Conservation (phyloP, 495 filamentous ascomycete genomes). For the Barbatosphaeria neglecta region DNA sequence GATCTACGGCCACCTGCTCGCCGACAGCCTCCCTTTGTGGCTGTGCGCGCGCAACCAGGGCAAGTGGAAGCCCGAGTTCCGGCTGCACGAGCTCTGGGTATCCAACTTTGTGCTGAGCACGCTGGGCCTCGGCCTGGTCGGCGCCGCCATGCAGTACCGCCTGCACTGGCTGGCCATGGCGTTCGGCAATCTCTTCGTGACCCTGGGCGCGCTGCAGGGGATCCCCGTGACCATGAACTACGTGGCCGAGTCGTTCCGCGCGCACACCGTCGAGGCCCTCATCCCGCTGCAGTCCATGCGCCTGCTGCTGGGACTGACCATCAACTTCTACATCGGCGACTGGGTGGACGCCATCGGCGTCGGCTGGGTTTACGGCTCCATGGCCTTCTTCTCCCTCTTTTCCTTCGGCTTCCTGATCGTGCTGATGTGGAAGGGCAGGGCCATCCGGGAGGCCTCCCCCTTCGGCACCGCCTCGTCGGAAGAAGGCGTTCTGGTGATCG, state of each 20-base stretch:
- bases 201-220: slow-evolving; percentile 23
- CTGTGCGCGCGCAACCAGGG: slow-evolving; percentile 23
- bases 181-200: slow-evolving; percentile 31
- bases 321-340: slow-evolving; percentile 36
- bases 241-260: slow-evolving; percentile 33
- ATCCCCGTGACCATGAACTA: slow-evolving; percentile 39
- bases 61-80: slow-evolving; percentile 41
- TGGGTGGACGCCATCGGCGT: slow-evolving; percentile 34
- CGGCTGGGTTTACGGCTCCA: slow-evolving; percentile 43
- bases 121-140: slow-evolving; percentile 37
- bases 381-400: slow-evolving; percentile 34
- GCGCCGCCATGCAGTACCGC: slow-evolving; percentile 34
- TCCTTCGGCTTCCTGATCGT: slow-evolving; percentile 22
- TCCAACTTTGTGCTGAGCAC: slow-evolving; percentile 34
- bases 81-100: slow-evolving; percentile 35
- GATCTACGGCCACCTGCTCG: slow-evolving; percentile 29
- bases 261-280: slow-evolving; percentile 30
- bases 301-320: slow-evolving; percentile 28
- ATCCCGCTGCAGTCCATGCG: slow-evolving; percentile 31
- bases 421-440: slow-evolving; percentile 19
- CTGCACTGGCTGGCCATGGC: slow-evolving; percentile 38
- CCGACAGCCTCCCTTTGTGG: slow-evolving; percentile 34
- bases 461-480: slow-evolving; percentile 8
- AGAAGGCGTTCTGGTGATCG: slow-evolving; percentile 13
- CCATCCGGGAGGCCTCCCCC: slow-evolving; percentile 7